These are phyloP conservation scores for Russula griseocarnosa DNA, from an alignment of 768 basidiomycete species.

Conservation along the genomic window DNA sequence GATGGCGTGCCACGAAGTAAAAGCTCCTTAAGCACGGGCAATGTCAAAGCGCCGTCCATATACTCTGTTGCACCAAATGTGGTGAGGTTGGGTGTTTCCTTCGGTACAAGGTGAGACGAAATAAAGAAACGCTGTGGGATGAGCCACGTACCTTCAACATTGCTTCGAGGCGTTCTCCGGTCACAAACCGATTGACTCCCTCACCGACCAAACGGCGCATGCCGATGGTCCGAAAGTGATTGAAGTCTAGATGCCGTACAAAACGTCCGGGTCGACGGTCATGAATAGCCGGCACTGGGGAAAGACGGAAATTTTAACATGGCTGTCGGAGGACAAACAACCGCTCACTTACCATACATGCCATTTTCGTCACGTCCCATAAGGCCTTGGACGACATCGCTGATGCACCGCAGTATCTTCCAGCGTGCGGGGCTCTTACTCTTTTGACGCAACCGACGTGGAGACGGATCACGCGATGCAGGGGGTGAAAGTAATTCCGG, in stretches of 20 bases:
- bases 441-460: slow-evolving; percentile 66
- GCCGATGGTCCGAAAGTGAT: slow-evolving; percentile 95
- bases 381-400: slow-evolving; percentile 69
- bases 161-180: slow-evolving; percentile 75
- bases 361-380: slow-evolving; percentile 61
- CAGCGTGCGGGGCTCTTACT: slow-evolving; percentile 81
- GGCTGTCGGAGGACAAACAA: slow-evolving; percentile 20
- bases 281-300: slow-evolving; percentile 58
- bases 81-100: slow-evolving; percentile 86
- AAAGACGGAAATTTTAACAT: neutral
- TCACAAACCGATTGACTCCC: slow-evolving; percentile 89
- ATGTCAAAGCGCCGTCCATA: slow-evolving; percentile 89
- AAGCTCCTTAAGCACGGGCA: slow-evolving; percentile 82
- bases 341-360: slow-evolving; percentile 56
- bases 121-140: neutral
- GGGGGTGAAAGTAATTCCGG: slow-evolving; percentile 73
- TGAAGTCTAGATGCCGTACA: slow-evolving; percentile 87
- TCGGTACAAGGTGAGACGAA: slow-evolving; percentile 13
- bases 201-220: slow-evolving; percentile 92
- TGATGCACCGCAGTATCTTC: slow-evolving; percentile 76
- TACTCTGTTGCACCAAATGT: slow-evolving; percentile 97
- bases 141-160: slow-evolving; percentile 60
- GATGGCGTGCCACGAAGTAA: slow-evolving; percentile 80
- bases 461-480: slow-evolving; percentile 80
- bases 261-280: slow-evolving; percentile 76